Percentiles rank a stretch among this genome's conserved stretches.
phyloP scores from a whole-genome alignment of 805 yeast species.

The Lipomyces starkeyi region DNA sequence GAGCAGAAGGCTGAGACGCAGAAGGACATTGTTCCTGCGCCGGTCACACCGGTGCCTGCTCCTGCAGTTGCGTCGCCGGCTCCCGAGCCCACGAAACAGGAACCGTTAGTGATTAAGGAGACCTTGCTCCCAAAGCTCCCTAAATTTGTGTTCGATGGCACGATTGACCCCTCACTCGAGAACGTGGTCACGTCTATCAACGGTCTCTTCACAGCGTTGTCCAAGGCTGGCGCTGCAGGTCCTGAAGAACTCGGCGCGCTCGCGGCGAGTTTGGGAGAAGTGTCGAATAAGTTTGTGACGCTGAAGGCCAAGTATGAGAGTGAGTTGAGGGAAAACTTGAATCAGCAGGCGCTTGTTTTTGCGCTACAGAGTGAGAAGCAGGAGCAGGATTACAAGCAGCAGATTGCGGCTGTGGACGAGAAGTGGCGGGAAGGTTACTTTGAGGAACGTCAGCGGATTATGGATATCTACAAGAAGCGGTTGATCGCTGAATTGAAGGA shows the following conservation, averaged over 20 bases:
- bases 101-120: slow-evolving; percentile 26
- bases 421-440: slow-evolving; percentile 66
- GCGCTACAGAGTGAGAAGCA: slow-evolving; percentile 39
- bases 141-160: slow-evolving; percentile 35
- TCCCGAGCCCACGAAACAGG: not conserved
- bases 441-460: slow-evolving; percentile 64
- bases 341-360: slow-evolving; percentile 46
- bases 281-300: slow-evolving; percentile 29
- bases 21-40: slow-evolving; percentile 28
- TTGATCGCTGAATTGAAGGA: slow-evolving; percentile 70
- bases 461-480: slow-evolving; percentile 61
- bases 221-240: slow-evolving; percentile 29
- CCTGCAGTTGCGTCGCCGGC: slow-evolving; percentile 15
- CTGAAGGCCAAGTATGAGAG: slow-evolving; percentile 35
- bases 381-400: slow-evolving; percentile 42
- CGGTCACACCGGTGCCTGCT: slow-evolving; percentile 35
- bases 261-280: slow-evolving; percentile 34
- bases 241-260: slow-evolving; percentile 33
- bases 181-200: slow-evolving; percentile 40
- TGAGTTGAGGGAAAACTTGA: slow-evolving; percentile 39
- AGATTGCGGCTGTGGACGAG: slow-evolving; percentile 54
- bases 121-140: slow-evolving; percentile 34
- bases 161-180: slow-evolving; percentile 41
- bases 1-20: slow-evolving; percentile 19
- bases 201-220: slow-evolving; percentile 37